Evolutionary conservation across 73 alveolate genomes (phyloP), one percentile per base, ranked within the genome.

Genomic region (Paramecium pentaurelia): DNA sequence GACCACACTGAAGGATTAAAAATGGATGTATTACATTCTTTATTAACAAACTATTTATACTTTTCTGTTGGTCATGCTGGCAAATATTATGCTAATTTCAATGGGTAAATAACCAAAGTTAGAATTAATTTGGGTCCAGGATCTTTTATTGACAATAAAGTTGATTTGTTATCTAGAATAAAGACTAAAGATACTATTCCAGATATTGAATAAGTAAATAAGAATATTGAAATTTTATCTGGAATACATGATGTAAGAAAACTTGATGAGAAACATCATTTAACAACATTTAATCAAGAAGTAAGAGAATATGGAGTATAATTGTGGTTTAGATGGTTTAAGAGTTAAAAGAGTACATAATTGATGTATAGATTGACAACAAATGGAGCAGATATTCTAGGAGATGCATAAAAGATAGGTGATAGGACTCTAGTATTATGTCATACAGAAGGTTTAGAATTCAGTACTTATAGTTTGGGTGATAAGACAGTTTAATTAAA

Each of bases 51-150:
- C 16, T 80, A 80, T 49, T 14, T 80, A 28, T 80, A 80, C n/a
- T 47, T 80, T 14, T 44, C 51, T 5, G 47, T 80, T 49, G 91
- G 91, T 25, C 71, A 49, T 80, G 77, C 91, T 44, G 91, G 91
- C 20, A 80, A 80, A 45, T 80, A 80, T 80, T 80, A 80, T 80
- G 45, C 71, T 18, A 80, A 49, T 44, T 80, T 80, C 58, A 80
- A 80, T 49, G 91, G 91, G 0, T 45, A 80, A 80, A 80, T 80
- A 8, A 45, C 91, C 12, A 80, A 34, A 42, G 47, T 80, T 44
- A 80, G 91, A 80, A 45, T 80, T 47, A 80, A 80, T 49, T 80
- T 80, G 49, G 91, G 91, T 40, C 75, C 91, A 45, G 91, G 91
- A 11, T 34, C 91, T 6, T 80, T 27, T 49, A 80, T 80, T 27